A percentile compares a stretch with the other conserved stretches of the same genome.
These are phyloP conservation scores for Aspergillus unguis DNA, from an alignment of 2,329 filamentous ascomycete species.

Conservation along the genomic window DNA sequence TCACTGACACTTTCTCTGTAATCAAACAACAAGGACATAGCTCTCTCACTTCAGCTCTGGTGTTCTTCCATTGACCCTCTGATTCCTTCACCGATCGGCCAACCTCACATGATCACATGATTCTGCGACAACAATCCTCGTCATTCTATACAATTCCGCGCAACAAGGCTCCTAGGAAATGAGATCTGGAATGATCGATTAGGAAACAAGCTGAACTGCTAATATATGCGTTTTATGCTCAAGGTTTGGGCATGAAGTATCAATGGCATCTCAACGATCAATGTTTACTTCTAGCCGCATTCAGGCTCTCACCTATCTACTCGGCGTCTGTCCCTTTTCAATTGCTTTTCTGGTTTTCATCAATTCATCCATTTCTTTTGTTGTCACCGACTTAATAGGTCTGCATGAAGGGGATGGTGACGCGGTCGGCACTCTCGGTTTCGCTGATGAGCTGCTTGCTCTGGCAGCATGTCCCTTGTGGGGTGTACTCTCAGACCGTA, in stretches of 20 bases:
- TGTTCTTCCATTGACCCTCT: too few species aligned
- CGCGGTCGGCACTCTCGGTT: slow-evolving; percentile 55
- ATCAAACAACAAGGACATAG: too few species aligned
- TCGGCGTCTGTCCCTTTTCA: slow-evolving; percentile 62
- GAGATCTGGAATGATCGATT: not conserved
- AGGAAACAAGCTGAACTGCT: not conserved
- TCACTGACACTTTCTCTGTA: not conserved
- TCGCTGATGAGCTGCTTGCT: slow-evolving; percentile 50
- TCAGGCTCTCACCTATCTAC: slow-evolving; percentile 59
- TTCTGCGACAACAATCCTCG: not conserved
- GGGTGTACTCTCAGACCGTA: slow-evolving; percentile 50
- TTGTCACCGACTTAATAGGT: slow-evolving; percentile 62
- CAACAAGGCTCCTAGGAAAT: not conserved
- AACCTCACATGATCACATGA: not conserved
- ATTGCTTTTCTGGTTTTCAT: slow-evolving; percentile 66
- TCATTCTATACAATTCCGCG: not conserved
- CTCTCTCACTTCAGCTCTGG: not conserved
- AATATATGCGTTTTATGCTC: not conserved
- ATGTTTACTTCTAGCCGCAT: slow-evolving; percentile 56
- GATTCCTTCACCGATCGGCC: not conserved
- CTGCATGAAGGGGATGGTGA: slow-evolving; percentile 55
- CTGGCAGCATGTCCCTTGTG: slow-evolving; percentile 48
- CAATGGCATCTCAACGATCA: slow-evolving; percentile 29
- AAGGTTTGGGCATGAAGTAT: not conserved
- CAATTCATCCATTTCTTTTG: slow-evolving; percentile 62